Evolutionary conservation across 2,329 filamentous ascomycete species (phyloP), one percentile per base, ranked within the genome.

Genomic region (Biscogniauxia sp.): DNA sequence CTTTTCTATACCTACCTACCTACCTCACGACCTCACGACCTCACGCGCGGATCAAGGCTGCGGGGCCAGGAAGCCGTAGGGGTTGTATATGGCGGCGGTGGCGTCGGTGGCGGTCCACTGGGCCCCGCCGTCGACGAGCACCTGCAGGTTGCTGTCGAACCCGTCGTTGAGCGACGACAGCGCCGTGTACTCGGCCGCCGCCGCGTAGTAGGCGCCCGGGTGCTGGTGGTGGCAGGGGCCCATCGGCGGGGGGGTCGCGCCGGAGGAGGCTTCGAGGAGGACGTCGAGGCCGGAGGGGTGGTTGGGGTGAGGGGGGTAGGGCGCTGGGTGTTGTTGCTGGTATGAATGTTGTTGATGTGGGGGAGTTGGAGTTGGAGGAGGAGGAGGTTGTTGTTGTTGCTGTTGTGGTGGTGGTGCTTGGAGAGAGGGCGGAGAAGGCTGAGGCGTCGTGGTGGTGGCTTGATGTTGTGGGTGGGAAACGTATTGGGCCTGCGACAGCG

Each of bases 61-160:
- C 9, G 32, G 52, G 8, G 19, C n/a, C 9, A 54, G 19, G n/a
- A 54, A 57, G 11, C 66, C 69, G 23, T 68, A 69, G 1, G 68
- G 59, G 37, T 61, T 66, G 52, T 70, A 74, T 13, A 73, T 66
- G 23, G 68, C 65, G 26, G 64, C 66, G 1, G 64, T 59, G 13
- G 66, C 62, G 56, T 69, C 69, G 20, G 65, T 62, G 13, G 69
- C 69, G 0, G 68, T 63, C 64, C 70, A 70, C 7, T 70, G 65
- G 3, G 64, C 68, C 1, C 74, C 69, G 1, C 79, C 79, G 49
- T 79, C 72, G 23, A 80, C 74, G 58, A 78, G 78, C 53, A 74
- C 75, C 61, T 78, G 77, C 56, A 83, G 66, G 67, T 82, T 80
- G 8, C 69, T 73, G 62, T 81, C 77, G 61, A 78, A 83, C 1